Base-by-base conservation (phyloP, 352 stramenopile species). In the Phytophthora meadii region DNA sequence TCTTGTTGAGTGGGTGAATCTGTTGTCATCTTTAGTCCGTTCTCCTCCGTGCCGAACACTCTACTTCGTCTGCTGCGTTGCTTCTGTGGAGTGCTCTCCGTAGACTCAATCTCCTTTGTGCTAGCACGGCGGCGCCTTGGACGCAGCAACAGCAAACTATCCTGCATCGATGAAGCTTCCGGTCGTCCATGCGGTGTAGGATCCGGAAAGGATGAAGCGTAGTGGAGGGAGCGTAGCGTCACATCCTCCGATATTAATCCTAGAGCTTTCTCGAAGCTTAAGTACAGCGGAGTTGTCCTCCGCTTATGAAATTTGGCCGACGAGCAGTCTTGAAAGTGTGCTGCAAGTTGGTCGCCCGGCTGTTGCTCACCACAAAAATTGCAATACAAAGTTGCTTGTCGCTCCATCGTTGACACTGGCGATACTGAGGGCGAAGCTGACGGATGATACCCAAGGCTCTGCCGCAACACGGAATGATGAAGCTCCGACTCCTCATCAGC, bases 301-400 rank as follows among this genome's bases (percentile, higher is more conserved):
- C 70, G 59, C 36, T 92, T 92, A 53, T 95, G 84, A 39, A 76
- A 77, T 1, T 65, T 65, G 0, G 74, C 70, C 10, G 79, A 70
- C n/a, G 63, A 64, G 28, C 88, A 95, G 9, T 80, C 60, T 4
- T 59, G 37, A 25, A 89, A 79, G 57, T 95, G 86, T 4, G 32
- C 25, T 12, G 72, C 68, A 24, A 88, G 69, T 14, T 72, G 76
- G 22, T 75, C 57, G 0, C 62, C 22, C 1, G 61, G 55, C 52
- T 87, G 61, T 48, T 77, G 59, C 12, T 68, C 63, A 14, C 87
- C 84, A 50, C 87, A 95, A 51, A 95, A 94, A 19, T 74, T 88
- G 62, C 87, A 95, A 63, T 85, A 94, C 41, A 95, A 69, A 27
- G 67, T 77, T 10, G 64, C 66, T 47, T 77, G 72, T 10, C 52